A percentile compares a stretch with the other conserved stretches of the same genome.
Conservation (phyloP, 164 flowering plant species). For the Dillenia turbinata region DNA sequence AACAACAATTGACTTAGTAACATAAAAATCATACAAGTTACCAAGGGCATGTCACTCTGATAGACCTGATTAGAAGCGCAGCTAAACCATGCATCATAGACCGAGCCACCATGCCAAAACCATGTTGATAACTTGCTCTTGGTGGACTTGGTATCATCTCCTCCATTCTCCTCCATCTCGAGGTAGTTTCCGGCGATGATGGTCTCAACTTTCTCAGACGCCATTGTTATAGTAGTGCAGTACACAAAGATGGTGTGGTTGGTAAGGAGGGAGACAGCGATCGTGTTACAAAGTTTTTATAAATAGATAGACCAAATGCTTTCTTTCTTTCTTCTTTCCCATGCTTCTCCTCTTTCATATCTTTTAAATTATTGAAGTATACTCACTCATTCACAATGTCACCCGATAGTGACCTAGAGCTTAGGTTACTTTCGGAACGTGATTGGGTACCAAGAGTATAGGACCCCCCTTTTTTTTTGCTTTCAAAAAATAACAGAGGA, state of each 20-base stretch:
- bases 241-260: neutral
- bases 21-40: neutral
- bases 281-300: neutral
- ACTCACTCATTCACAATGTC: too few relatives aligned
- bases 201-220: slow-evolving; percentile 72
- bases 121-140: slow-evolving; percentile 42
- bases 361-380: neutral
- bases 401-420: too few relatives aligned
- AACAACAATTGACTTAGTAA: neutral
- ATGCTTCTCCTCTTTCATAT: neutral
- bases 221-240: slow-evolving; percentile 30
- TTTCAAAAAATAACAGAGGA: too few relatives aligned
- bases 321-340: neutral
- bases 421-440: too few relatives aligned
- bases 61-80: slow-evolving; percentile 68
- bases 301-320: neutral
- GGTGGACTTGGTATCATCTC: slow-evolving; percentile 16
- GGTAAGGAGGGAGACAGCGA: neutral
- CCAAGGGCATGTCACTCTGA: neutral
- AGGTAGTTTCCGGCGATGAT: slow-evolving; percentile 62
- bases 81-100: slow-evolving; percentile 77
- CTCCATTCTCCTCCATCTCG: slow-evolving; percentile 62
- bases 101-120: slow-evolving; percentile 79
- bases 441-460: too few relatives aligned
- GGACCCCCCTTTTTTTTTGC: too few relatives aligned